Evolutionary conservation across 2,329 filamentous ascomycete species (phyloP).

Genomic region (Neonectria hederae): DNA sequence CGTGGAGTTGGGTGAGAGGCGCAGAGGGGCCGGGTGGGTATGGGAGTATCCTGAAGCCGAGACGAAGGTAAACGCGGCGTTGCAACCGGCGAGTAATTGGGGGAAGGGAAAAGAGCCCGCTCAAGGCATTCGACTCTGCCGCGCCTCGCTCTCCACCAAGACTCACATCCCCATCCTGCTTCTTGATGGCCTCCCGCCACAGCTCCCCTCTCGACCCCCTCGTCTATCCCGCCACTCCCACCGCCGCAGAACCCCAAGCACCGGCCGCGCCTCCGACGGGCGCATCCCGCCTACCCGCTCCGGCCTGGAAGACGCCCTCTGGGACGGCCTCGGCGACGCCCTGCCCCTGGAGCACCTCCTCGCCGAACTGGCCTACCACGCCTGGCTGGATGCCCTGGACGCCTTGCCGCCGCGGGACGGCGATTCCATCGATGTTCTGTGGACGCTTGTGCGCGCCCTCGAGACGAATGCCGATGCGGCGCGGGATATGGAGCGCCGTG

Average conservation of each 20-base stretch:
- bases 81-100: background rate
- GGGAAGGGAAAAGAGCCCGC: background rate
- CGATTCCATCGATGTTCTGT: conserved; percentile 29
- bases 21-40: conserved; percentile 24
- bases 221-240: conserved; percentile 16
- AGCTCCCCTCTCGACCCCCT: conserved; percentile 5
- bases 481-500: conserved; percentile 32
- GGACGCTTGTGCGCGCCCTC: conserved; percentile 34
- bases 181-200: conserved; percentile 34
- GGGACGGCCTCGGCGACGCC: conserved; percentile 29
- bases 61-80: background rate
- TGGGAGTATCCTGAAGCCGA: conserved; percentile 40
- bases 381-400: conserved; percentile 40
- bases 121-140: conserved; percentile 37
- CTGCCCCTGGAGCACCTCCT: conserved; percentile 31
- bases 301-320: conserved; percentile 32
- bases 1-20: conserved; percentile 29
- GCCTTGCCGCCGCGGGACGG: conserved; percentile 28
- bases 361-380: conserved; percentile 39
- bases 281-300: conserved; percentile 25
- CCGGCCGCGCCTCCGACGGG: background rate
- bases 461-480: conserved; percentile 40
- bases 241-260: conserved; percentile 13
- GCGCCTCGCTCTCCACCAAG: conserved; percentile 31
- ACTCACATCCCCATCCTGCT: conserved; percentile 36